A percentile compares a stretch with the other conserved stretches of the same genome.
Conservation (phyloP, 2,329 filamentous ascomycete genomes). For the Neopestalotiopsis clavispora region DNA sequence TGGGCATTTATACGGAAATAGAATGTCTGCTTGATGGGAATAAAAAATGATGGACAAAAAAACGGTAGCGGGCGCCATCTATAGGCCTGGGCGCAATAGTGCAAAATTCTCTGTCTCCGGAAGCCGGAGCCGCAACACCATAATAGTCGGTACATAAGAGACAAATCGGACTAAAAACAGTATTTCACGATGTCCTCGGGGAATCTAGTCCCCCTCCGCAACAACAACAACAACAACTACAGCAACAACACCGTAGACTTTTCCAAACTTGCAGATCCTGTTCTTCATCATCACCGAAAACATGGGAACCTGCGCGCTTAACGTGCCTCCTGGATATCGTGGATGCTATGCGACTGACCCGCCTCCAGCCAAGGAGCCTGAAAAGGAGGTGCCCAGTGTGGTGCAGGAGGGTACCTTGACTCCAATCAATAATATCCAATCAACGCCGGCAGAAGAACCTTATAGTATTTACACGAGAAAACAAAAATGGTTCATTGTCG, state of each 20-base stretch:
- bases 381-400: neutral
- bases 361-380: neutral
- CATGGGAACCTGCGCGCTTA: neutral
- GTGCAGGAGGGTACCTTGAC: neutral
- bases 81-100: neutral
- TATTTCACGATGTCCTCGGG: neutral
- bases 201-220: neutral
- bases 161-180: neutral
- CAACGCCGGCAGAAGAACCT: neutral
- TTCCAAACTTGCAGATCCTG: neutral
- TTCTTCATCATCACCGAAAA: neutral
- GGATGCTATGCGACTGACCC: too few species aligned
- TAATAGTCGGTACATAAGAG: neutral
- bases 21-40: neutral
- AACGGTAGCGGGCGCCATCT: neutral
- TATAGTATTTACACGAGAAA: conserved; percentile 30
- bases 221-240: neutral
- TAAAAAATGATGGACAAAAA: neutral
- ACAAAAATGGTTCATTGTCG: conserved; percentile 34
- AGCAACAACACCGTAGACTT: too few species aligned
- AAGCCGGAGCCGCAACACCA: conserved; percentile 12
- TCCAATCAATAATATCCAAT: neutral
- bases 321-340: too few species aligned
- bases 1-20: neutral
- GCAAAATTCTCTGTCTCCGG: neutral